phyloP scores from a whole-genome alignment of 352 stramenopile species.

The Globisporangium nodosum region DNA sequence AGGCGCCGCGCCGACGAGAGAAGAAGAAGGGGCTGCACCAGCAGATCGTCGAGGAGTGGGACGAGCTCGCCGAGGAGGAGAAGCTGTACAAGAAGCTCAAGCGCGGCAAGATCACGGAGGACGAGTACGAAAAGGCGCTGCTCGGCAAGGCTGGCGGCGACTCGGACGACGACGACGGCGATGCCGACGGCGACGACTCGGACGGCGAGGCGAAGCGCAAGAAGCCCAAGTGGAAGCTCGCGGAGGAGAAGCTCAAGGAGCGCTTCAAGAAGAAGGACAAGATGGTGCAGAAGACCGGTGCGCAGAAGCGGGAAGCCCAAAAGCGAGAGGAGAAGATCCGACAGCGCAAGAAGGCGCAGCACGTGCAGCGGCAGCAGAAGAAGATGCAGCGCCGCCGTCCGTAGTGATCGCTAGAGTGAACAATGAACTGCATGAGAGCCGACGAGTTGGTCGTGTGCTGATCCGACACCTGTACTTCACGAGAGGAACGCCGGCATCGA shows the following conservation, averaged over 20 bases:
- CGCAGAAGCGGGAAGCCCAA: slow-evolving; percentile 65
- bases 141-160: slow-evolving; percentile 36
- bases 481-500: slow-evolving; percentile 35
- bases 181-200: slow-evolving; percentile 19
- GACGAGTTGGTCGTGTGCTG: no score
- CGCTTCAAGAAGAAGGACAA: slow-evolving; percentile 84
- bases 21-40: slow-evolving; percentile 97
- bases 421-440: slow-evolving; percentile 13
- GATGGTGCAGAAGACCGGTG: slow-evolving; percentile 58
- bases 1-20: slow-evolving; percentile 66
- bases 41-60: slow-evolving; percentile 99
- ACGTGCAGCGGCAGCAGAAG: slow-evolving; percentile 53
- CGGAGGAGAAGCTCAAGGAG: slow-evolving; percentile 69
- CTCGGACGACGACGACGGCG: slow-evolving; percentile 21
- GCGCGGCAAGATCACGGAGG: slow-evolving; percentile 96
- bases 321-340: slow-evolving; percentile 83
- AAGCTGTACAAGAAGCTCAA: slow-evolving; percentile 96
- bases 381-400: slow-evolving; percentile 38
- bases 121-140: slow-evolving; percentile 87
- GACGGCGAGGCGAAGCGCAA: slow-evolving; percentile 24
- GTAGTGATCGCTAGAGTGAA: slow-evolving; percentile 1
- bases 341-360: slow-evolving; percentile 72
- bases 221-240: slow-evolving; percentile 54
- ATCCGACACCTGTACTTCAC: not conserved
- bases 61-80: slow-evolving; percentile 97